Evolutionary conservation across 495 filamentous ascomycete species (phyloP), one percentile per base, ranked within the genome.

Genomic region (Podospora comata): DNA sequence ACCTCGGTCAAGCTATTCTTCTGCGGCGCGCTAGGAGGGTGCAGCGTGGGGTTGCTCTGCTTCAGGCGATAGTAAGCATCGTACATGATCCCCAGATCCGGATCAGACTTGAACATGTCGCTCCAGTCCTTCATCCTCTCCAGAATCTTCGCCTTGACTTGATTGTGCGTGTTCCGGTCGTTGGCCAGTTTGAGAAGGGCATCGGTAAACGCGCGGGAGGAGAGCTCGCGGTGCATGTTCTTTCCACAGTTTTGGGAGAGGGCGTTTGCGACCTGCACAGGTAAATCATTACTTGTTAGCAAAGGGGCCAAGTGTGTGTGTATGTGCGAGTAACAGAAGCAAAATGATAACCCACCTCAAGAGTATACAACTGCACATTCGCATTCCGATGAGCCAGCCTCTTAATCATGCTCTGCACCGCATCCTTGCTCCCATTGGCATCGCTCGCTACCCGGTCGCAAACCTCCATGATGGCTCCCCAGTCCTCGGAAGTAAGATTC

Each of bases 391-490:
- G 94, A 66, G 95, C 96, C 70, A 99, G 84, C 67, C 95, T 85
- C 81, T 97, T 98, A 78, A 98, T 99, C 85, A 99, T 85, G 68
- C 92, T 90, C 69, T 93, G 91, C 69, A 98, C 92, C 19, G 89
- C 93, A 82, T 98, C 94, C 81, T 96, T 97, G 63, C 93, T 85
- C 57, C 93, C 87, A 75, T 82, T 85, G 58, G 77, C 64, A 65
- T 85, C 79, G 63, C 75, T 80, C 30, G 75, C 81, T 56, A 97
- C 95, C 75, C 93, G 94, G 79, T 99, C 95, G 85, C 94, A 97
- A 66, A 98, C 93, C 85, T 99, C 95, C 79, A 99, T 89, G 79
- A 99, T 99, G 77, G 90, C 93, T 74, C 95, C 95, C 95, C 95
- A 99, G 80, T 98, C 97, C 83, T 98, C 96, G 57, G 91, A 91